These are phyloP conservation scores for Colletotrichum zoysiae DNA, from an alignment of 2,329 filamentous ascomycete species.

Conservation along the genomic window DNA sequence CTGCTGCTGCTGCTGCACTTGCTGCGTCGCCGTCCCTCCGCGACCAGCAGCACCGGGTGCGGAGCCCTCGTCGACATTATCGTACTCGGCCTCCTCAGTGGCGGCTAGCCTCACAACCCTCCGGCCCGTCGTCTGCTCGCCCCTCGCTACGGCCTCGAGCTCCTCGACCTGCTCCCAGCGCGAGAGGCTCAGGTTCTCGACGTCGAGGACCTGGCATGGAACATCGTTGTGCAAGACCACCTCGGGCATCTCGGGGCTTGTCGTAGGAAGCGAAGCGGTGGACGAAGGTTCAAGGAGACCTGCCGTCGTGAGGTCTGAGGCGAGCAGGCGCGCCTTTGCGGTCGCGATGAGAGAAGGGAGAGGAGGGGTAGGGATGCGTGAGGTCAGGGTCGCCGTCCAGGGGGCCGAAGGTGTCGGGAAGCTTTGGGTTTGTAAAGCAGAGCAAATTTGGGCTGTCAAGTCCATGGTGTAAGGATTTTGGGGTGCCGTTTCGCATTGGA, in stretches of 20 bases:
- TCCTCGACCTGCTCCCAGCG: constrained; percentile 91
- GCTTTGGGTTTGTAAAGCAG: constrained; percentile 64
- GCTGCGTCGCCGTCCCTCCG: constrained; percentile 28
- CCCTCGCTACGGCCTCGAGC: constrained; percentile 78
- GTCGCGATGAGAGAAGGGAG: constrained; percentile 81
- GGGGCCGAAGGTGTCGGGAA: constrained; percentile 64
- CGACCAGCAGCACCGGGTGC: constrained; percentile 12
- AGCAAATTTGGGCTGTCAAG: constrained; percentile 61
- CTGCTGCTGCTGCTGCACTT: constrained; percentile 19
- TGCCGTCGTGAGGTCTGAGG: constrained; percentile 79
- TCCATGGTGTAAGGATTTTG: constrained; percentile 47
- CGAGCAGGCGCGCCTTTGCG: constrained; percentile 82
- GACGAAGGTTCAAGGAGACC: constrained; percentile 60
- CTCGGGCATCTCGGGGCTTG: constrained; percentile 66
- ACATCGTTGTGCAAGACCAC: constrained; percentile 70
- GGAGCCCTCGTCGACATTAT: constrained; percentile 51
- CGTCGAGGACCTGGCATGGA: constrained; percentile 84
- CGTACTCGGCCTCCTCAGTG: constrained; percentile 64
- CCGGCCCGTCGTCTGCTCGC: constrained; percentile 80
- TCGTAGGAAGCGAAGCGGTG: constrained; percentile 61
- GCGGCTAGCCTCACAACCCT: constrained; percentile 80
- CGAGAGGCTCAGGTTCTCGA: constrained; percentile 84
- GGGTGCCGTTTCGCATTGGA: constrained; percentile 6
- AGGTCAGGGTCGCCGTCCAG: constrained; percentile 75
- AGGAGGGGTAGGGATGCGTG: constrained; percentile 69